Base-by-base conservation (phyloP, 2,329 filamentous ascomycete genomes). In the Sporothrix sp. region DNA sequence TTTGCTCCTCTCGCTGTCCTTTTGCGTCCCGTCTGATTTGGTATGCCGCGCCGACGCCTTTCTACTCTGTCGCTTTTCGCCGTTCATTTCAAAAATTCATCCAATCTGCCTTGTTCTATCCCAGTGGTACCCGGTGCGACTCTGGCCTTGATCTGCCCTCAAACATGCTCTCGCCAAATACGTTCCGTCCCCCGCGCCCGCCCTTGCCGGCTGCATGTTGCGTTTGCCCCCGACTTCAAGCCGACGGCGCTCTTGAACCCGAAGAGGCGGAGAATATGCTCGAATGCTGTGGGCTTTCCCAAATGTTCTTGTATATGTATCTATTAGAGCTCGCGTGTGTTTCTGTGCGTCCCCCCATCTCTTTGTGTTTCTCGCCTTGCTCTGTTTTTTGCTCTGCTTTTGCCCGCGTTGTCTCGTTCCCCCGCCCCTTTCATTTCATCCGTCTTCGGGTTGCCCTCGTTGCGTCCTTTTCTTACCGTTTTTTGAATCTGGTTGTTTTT, bases 241-340 rank as follows among this genome's bases (percentile, higher is more conserved):
- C 18, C 16, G 8, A 18, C n/a, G 35, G 18, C 4, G 35, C 6
- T 18, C 3, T 18, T 7, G 36, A 38, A 38, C 7, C 5, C 7
- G 13, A 18, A 23, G 28, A 10, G 38, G 7, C n/a, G 6, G 7
- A 10, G 9, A n/a, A 7, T 16, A 28, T 28, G 25, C 18, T 43
- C 10, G 16, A 30, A 43, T 25, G 25, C 5, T 18, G 8, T 3
- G 9, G 10, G n/a, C 8, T 28, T 37, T 20, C 16, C 42, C 13
- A 28, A 28, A 35, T 50, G 11, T 38, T 32, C 13, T 25, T 50
- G 23, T 50, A 43, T 45, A 50, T 45, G 39, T 50, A 50, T 27
- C 30, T 32, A 45, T 38, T 50, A 50, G 48, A 50, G 48, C 40
- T 39, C 27, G 48, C 35, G 18, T 33, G 46, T 30, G 33, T 49